A percentile compares a stretch with the other conserved stretches of the same genome.
phyloP scores from a whole-genome alignment of 2,329 filamentous ascomycete species.

The Neoarthrinium moseri region DNA sequence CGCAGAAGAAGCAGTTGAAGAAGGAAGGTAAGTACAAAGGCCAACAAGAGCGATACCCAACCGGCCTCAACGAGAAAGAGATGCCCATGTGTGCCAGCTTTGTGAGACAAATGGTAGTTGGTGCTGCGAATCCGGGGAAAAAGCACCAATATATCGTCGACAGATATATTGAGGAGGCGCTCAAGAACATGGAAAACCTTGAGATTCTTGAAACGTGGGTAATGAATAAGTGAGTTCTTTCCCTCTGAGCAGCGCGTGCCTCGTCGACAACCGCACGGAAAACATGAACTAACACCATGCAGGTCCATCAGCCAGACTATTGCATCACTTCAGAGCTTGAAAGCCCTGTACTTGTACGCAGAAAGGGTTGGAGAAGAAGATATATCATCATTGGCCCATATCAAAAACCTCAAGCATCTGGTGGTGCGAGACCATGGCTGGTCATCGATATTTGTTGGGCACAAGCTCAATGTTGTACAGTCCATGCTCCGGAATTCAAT shows the following conservation, averaged over 20 bases:
- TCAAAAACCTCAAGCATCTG: slow-evolving; percentile 8
- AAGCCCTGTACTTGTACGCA: slow-evolving; percentile 1
- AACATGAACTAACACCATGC: not conserved
- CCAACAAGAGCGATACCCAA: slow-evolving; percentile 8
- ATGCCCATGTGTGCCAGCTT: slow-evolving; percentile 3
- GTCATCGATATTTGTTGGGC: not conserved
- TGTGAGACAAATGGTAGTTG: slow-evolving; percentile 9
- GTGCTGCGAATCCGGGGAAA: not conserved
- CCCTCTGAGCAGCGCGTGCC: not conserved
- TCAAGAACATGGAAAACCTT: slow-evolving; percentile 7
- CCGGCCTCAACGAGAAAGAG: slow-evolving; percentile 3
- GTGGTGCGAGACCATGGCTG: not conserved
- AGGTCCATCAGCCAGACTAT: slow-evolving; percentile 6
- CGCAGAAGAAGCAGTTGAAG: slow-evolving; percentile 11
- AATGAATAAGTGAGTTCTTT: slow-evolving; percentile 4
- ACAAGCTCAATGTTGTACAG: not conserved
- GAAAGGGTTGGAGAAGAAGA: not conserved
- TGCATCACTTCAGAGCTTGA: slow-evolving; percentile 6
- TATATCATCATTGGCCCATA: not conserved
- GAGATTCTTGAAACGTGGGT: slow-evolving; percentile 2
- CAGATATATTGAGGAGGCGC: slow-evolving; percentile 9
- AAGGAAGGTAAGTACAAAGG: slow-evolving; percentile 11
- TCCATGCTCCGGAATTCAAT: slow-evolving; percentile 6
- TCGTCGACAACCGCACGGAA: not conserved
- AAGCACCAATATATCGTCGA: slow-evolving; percentile 10